These are phyloP conservation scores for Fusarium floridanum DNA, from an alignment of 2,329 filamentous ascomycete species.

Conservation along the genomic window DNA sequence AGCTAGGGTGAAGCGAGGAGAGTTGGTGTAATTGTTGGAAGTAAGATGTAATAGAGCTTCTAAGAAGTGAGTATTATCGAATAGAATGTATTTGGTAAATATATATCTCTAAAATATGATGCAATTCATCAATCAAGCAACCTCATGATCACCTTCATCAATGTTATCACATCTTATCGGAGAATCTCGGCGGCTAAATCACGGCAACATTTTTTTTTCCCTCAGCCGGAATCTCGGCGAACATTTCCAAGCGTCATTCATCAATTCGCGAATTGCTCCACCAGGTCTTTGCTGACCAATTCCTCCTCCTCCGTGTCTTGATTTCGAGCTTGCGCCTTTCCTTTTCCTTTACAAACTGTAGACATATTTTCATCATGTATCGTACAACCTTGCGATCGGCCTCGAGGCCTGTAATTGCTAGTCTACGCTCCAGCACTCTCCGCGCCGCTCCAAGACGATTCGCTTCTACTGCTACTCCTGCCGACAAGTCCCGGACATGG, in stretches of 20 bases:
- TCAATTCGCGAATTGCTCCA: constrained; percentile 28
- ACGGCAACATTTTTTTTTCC: constrained; percentile 37
- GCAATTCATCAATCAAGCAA: background rate
- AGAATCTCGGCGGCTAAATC: constrained; percentile 34
- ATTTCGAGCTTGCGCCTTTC: constrained; percentile 11
- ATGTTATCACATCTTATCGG: constrained; percentile 29
- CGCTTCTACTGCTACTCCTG: constrained; percentile 64
- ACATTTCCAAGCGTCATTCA: constrained; percentile 36
- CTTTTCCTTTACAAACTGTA: constrained; percentile 7
- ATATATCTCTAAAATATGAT: background rate
- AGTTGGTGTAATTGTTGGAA: background rate
- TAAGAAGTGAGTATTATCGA: background rate
- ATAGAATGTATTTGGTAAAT: background rate
- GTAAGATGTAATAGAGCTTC: background rate
- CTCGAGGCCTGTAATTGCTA: constrained; percentile 59
- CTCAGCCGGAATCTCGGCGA: constrained; percentile 28
- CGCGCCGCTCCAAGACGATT: constrained; percentile 62
- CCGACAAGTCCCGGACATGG: constrained; percentile 81
- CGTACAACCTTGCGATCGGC: constrained; percentile 64
- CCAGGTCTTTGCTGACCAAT: constrained; percentile 39
- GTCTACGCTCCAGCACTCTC: constrained; percentile 56
- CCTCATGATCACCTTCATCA: background rate
- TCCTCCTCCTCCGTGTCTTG: constrained; percentile 23
- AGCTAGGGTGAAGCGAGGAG: background rate
- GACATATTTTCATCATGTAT: constrained; percentile 58